Evolutionary conservation across 495 filamentous ascomycete species (phyloP).

Genomic region (Penicillium angulare): DNA sequence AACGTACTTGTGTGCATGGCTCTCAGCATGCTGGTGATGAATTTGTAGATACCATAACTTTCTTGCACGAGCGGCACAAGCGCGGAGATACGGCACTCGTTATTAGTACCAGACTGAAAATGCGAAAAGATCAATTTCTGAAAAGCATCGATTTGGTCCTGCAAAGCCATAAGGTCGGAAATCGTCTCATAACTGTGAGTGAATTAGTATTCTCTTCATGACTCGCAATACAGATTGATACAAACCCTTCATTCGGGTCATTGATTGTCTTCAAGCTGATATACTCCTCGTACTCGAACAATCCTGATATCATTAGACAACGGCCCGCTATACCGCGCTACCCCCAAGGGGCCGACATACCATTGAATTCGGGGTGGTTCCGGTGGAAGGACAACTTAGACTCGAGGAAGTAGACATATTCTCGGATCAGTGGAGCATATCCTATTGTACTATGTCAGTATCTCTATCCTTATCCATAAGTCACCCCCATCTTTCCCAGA

Average conservation of each 20-base stretch:
- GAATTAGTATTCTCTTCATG: slow-evolving; percentile 14
- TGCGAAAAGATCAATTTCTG: slow-evolving; percentile 98
- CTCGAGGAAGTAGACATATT: slow-evolving; percentile 93
- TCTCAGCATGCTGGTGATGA: slow-evolving; percentile 89
- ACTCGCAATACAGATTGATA: background rate
- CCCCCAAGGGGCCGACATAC: slow-evolving; percentile 39
- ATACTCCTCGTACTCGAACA: slow-evolving; percentile 99
- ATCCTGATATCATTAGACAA: slow-evolving; percentile 43
- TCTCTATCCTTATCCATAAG: background rate
- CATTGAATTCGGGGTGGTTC: slow-evolving; percentile 97
- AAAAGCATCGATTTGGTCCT: slow-evolving; percentile 97
- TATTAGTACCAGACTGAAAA: slow-evolving; percentile 85
- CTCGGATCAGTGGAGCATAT: slow-evolving; percentile 86
- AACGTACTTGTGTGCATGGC: slow-evolving; percentile 92
- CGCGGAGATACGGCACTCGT: slow-evolving; percentile 93
- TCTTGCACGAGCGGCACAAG: slow-evolving; percentile 93
- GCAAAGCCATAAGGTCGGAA: slow-evolving; percentile 90
- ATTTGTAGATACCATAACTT: slow-evolving; percentile 98
- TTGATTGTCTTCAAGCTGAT: slow-evolving; percentile 97
- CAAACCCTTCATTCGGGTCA: slow-evolving; percentile 90
- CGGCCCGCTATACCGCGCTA: background rate
- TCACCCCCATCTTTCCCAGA: background rate
- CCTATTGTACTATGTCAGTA: slow-evolving; percentile 47
- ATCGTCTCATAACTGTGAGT: slow-evolving; percentile 82
- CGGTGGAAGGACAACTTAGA: slow-evolving; percentile 92